Conservation (phyloP, 768 basidiomycete genomes). For the Tubosaeta brunneosetosa region DNA sequence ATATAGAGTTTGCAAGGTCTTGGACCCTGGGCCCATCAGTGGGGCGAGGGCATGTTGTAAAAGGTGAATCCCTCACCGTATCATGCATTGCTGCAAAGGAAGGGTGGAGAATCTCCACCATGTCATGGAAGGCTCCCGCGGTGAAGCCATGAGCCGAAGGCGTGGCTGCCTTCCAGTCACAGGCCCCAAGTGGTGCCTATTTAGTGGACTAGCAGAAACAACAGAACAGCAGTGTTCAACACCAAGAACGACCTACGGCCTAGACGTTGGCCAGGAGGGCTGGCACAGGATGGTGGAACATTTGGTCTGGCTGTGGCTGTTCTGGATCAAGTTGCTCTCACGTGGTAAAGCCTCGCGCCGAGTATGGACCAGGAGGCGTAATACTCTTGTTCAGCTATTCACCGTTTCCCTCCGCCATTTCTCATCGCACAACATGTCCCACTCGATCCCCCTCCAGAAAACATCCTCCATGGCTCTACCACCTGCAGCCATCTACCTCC, state of each 20-base stretch:
- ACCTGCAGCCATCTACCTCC: not conserved
- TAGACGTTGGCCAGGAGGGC: not conserved
- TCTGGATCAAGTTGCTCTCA: slow-evolving; percentile 21
- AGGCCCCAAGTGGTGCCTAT: not conserved
- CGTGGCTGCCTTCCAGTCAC: slow-evolving; percentile 10
- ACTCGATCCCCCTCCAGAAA: slow-evolving; percentile 12
- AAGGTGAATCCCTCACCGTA: slow-evolving; percentile 14
- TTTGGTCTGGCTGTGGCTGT: slow-evolving; percentile 12
- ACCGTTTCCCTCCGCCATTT: slow-evolving; percentile 25
- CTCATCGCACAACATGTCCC: slow-evolving; percentile 24
- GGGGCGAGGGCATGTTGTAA: slow-evolving; percentile 15
- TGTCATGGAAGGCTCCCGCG: slow-evolving; percentile 13
- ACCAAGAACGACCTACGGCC: not conserved
- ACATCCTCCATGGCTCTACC: not conserved
- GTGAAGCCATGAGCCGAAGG: slow-evolving; percentile 17
- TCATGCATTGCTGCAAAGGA: slow-evolving; percentile 21
- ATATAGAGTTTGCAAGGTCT: no score
- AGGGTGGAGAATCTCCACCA: slow-evolving; percentile 25
- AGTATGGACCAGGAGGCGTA: slow-evolving; percentile 28
- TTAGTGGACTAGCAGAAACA: not conserved
- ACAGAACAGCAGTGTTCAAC: not conserved
- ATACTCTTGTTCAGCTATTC: slow-evolving; percentile 33
- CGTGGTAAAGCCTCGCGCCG: slow-evolving; percentile 31
- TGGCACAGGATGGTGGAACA: not conserved
- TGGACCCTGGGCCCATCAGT: not conserved